phyloP scores from a whole-genome alignment of 352 stramenopile species.

The Phytopythium boreale region DNA sequence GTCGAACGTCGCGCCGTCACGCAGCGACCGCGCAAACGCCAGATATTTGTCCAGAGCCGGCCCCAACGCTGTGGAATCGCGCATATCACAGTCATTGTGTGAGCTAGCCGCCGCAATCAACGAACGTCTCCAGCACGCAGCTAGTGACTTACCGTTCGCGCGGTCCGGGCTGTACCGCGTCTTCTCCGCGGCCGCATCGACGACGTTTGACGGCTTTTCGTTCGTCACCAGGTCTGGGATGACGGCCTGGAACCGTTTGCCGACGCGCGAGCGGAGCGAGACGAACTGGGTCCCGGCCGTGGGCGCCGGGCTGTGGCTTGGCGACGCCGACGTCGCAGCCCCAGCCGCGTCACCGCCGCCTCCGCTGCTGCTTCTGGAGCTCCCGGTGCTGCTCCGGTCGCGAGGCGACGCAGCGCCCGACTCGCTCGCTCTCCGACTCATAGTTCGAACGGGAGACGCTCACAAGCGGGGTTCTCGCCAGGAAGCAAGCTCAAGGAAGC shows the following conservation, averaged over 20 bases:
- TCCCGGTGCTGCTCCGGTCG: background rate
- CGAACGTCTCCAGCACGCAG: background rate
- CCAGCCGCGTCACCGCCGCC: background rate
- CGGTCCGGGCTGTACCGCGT: conserved; percentile 44
- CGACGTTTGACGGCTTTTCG: conserved; percentile 7
- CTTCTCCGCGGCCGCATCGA: conserved; percentile 20
- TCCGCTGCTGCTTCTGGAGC: background rate
- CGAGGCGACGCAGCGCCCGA: background rate
- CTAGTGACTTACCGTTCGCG: conserved; percentile 37
- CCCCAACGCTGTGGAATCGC: conserved; percentile 36
- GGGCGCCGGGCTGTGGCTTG: background rate
- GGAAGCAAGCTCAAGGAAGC: background rate
- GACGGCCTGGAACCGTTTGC: conserved; percentile 75
- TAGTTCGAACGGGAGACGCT: background rate
- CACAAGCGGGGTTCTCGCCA: background rate
- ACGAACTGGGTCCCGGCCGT: conserved; percentile 40
- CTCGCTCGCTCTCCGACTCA: conserved; percentile 3
- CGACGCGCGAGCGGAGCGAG: conserved; percentile 73
- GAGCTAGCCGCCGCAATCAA: no score
- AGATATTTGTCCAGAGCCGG: conserved; percentile 77
- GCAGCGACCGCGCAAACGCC: conserved; percentile 63
- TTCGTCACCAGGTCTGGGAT: conserved; percentile 50
- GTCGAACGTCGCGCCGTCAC: conserved; percentile 80
- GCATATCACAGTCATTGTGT: conserved; percentile 8
- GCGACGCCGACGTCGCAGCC: background rate